Base-by-base conservation (phyloP, 1,139 yeast species). In the Debaryomyces sp. region DNA sequence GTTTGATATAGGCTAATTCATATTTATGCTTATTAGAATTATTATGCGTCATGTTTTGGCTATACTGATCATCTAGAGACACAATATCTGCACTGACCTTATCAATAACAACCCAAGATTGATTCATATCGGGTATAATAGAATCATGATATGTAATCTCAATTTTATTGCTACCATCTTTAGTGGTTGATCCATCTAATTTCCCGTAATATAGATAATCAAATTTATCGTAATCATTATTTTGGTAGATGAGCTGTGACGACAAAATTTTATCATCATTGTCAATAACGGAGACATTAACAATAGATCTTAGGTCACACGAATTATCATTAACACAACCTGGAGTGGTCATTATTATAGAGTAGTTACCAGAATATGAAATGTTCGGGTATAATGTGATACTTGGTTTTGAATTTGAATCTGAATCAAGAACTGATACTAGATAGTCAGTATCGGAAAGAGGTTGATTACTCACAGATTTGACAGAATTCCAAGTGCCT, bases 181-280 rank as follows among this genome's bases (percentile, higher is more conserved):
- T 65, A 3, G 80, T 66, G 1, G 71, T 55, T 2, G 71, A 59
- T 1, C 84, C 78, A 38, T 81, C 77, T 49, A 92, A 69, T 51
- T 82, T 82, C 0, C 98, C 99, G 44, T 80, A 74, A 62, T 71
- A 92, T 22, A 95, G 63, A 32, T 78, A 75, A 63, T 95, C 99
- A 63, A 89, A 92, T 66, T 95, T 94, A 49, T 85, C 80, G 51
- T 84, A 77, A 37, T 83, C 74, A 63, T 94, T 94, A 49, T 90
- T 90, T 66, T 95, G 98, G 62, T 81, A 90, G 33, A 91, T 74
- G 41, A 75, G 53, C 41, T 63, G 55, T 0, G 73, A 70, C 29
- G 69, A 67, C 21, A 84, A 60, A 1, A 76, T 55, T 0, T 79
- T 69, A 17, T 77, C 78, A 37, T 79, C 75, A 42, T 75, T 72